These are phyloP conservation scores for Pseudomassariella vexata DNA, from an alignment of 2,329 filamentous ascomycete species.

Conservation along the genomic window DNA sequence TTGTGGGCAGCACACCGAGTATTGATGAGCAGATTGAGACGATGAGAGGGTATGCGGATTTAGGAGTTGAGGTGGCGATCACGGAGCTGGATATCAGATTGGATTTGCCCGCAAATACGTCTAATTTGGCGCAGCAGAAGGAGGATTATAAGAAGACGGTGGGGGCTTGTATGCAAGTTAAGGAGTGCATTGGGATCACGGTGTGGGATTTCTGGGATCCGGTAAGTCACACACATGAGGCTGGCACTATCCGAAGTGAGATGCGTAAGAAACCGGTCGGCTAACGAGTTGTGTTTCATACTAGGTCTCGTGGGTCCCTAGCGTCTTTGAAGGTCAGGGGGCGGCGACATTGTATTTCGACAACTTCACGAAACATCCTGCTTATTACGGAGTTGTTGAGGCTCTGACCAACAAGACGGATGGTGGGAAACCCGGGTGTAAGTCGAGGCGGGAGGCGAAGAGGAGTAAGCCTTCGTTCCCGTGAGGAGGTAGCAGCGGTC, in stretches of 20 bases:
- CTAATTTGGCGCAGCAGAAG: slow-evolving; percentile 22
- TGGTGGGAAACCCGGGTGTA: too few species aligned
- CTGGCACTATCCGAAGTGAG: neutral
- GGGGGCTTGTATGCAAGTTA: slow-evolving; percentile 22
- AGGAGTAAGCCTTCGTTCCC: too few species aligned
- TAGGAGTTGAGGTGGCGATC: slow-evolving; percentile 44
- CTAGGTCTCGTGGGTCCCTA: slow-evolving; percentile 32
- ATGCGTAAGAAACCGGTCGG: neutral
- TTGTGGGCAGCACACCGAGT: slow-evolving; percentile 33
- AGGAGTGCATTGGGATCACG: slow-evolving; percentile 25
- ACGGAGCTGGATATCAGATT: slow-evolving; percentile 51
- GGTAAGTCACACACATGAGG: slow-evolving; percentile 14
- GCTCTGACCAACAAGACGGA: slow-evolving; percentile 27
- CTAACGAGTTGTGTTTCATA: slow-evolving; percentile 19
- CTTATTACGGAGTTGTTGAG: slow-evolving; percentile 30
- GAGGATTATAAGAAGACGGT: slow-evolving; percentile 20
- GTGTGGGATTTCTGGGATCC: slow-evolving; percentile 30
- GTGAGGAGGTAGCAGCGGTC: too few species aligned
- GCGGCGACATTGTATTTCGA: slow-evolving; percentile 35
- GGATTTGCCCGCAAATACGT: slow-evolving; percentile 19
- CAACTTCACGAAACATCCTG: slow-evolving; percentile 35
- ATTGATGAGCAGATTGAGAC: slow-evolving; percentile 32
- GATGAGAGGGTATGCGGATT: slow-evolving; percentile 34
- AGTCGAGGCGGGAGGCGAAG: too few species aligned
- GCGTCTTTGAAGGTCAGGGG: slow-evolving; percentile 32